phyloP scores from a whole-genome alignment of 2,329 filamentous ascomycete genomes.

The Davidsoniella virescens region DNA sequence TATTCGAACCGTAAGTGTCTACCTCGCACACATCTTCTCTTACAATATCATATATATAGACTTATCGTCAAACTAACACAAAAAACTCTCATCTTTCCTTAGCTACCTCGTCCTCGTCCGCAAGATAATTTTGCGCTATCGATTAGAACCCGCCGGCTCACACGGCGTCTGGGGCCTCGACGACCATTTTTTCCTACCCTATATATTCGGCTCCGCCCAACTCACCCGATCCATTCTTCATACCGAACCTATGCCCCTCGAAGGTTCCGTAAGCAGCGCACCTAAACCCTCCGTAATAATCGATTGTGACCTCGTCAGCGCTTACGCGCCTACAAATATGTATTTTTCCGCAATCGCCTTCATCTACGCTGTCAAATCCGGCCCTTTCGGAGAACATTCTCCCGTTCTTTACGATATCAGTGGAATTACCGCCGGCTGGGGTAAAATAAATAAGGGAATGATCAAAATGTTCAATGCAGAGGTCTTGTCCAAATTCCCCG shows the following conservation, averaged over 20 bases:
- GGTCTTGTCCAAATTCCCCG: conserved; percentile 89
- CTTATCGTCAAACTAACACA: conserved; percentile 3
- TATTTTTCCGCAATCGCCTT: conserved; percentile 95
- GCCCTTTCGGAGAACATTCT: conserved; percentile 94
- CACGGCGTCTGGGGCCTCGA: conserved; percentile 98
- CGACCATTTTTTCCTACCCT: conserved; percentile 85
- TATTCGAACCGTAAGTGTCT: conserved; percentile 61
- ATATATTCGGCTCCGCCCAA: conserved; percentile 90
- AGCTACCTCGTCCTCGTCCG: conserved; percentile 72
- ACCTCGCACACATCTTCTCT: not conserved
- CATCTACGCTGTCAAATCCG: conserved; percentile 92
- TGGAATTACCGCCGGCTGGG: conserved; percentile 85
- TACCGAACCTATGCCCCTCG: conserved; percentile 48
- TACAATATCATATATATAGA: not conserved
- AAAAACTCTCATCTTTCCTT: conserved; percentile 11
- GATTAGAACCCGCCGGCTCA: conserved; percentile 83
- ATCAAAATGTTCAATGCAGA: conserved; percentile 99
- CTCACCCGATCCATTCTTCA: conserved; percentile 56
- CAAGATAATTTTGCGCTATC: conserved; percentile 75
- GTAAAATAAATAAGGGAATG: conserved; percentile 95
- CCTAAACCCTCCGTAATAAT: conserved; percentile 57
- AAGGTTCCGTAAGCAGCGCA: conserved; percentile 58
- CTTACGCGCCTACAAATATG: conserved; percentile 54
- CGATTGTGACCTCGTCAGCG: conserved; percentile 46
- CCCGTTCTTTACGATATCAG: conserved; percentile 90